phyloP scores from a whole-genome alignment of 78 protist species.

The Planoprotostelium fungivorum region DNA sequence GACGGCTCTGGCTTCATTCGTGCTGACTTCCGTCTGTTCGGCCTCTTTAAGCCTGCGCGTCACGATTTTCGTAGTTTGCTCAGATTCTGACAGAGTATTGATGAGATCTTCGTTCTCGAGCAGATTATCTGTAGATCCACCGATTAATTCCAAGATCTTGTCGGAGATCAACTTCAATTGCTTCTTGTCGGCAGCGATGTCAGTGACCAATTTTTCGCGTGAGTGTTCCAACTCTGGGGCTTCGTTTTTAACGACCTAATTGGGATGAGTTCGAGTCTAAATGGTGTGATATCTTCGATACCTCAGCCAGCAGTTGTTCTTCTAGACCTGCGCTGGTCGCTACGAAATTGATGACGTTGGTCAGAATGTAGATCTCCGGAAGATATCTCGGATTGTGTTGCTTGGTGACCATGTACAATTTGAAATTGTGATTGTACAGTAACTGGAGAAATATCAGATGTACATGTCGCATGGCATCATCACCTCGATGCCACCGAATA shows the following conservation, averaged over 20 bases:
- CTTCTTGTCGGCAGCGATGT: constrained; percentile 75
- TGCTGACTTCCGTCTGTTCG: constrained; percentile 45
- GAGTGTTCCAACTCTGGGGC: constrained; percentile 77
- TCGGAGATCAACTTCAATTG: constrained; percentile 64
- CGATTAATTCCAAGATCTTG: constrained; percentile 61
- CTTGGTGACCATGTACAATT: constrained; percentile 80
- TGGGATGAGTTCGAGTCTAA: too few species aligned
- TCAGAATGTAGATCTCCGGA: constrained; percentile 84
- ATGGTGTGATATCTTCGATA: not conserved
- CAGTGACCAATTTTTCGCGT: constrained; percentile 28
- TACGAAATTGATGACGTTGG: constrained; percentile 75
- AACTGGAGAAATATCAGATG: constrained; percentile 38
- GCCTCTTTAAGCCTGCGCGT: constrained; percentile 52
- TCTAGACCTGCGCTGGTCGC: constrained; percentile 86
- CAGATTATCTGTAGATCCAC: constrained; percentile 72
- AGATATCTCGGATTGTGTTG: constrained; percentile 84
- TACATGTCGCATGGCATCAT: not conserved
- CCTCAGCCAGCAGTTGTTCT: constrained; percentile 86
- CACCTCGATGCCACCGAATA: constrained; percentile 79
- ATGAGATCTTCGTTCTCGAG: constrained; percentile 72
- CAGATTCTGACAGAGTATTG: constrained; percentile 54
- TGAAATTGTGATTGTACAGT: constrained; percentile 43
- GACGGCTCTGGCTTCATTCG: constrained; percentile 48
- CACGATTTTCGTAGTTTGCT: not conserved
- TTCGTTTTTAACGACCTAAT: constrained; percentile 82